These are phyloP conservation scores for Cystofilobasidium capitatum DNA, from an alignment of 768 basidiomycete genomes.

Conservation along the genomic window DNA sequence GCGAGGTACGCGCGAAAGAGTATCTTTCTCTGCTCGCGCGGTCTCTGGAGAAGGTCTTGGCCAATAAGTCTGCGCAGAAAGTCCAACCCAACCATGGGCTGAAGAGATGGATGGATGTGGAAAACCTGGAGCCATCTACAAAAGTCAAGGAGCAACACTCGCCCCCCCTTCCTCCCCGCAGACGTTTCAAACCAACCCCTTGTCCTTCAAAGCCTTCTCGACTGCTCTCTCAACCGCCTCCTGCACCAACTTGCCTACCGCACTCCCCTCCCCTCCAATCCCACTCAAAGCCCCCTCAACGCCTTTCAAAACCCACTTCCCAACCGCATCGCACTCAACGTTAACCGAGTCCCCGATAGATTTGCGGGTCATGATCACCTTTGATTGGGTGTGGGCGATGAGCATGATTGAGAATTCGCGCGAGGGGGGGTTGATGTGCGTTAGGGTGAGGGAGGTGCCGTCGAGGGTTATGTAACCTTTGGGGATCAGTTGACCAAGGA, in stretches of 20 bases:
- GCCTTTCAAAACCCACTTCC: conserved; percentile 35
- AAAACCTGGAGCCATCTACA: too few species aligned
- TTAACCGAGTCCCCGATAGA: conserved; percentile 71
- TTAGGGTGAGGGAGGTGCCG: conserved; percentile 85
- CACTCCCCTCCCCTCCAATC: conserved; percentile 5
- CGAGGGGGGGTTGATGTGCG: conserved; percentile 54
- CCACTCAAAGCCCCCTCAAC: conserved; percentile 39
- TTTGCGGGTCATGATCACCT: conserved; percentile 71
- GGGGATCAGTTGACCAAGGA: conserved; percentile 72
- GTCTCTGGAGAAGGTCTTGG: too few species aligned
- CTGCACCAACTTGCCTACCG: conserved; percentile 14
- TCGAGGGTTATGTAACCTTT: conserved; percentile 95
- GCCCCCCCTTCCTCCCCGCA: background rate
- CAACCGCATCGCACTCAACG: conserved; percentile 90
- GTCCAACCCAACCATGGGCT: too few species aligned
- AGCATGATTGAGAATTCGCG: conserved; percentile 80
- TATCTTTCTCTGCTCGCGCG: too few species aligned
- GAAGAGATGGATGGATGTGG: too few species aligned
- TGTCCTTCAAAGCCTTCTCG: conserved; percentile 26
- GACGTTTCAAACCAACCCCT: too few species aligned
- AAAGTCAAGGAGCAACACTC: too few species aligned
- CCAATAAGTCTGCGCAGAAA: too few species aligned
- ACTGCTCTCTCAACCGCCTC: conserved; percentile 26
- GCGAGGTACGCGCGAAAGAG: too few species aligned
- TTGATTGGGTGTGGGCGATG: conserved; percentile 84